Evolutionary conservation across 495 filamentous ascomycete species (phyloP).

Genomic region (Penicillium cosmopolitanum): DNA sequence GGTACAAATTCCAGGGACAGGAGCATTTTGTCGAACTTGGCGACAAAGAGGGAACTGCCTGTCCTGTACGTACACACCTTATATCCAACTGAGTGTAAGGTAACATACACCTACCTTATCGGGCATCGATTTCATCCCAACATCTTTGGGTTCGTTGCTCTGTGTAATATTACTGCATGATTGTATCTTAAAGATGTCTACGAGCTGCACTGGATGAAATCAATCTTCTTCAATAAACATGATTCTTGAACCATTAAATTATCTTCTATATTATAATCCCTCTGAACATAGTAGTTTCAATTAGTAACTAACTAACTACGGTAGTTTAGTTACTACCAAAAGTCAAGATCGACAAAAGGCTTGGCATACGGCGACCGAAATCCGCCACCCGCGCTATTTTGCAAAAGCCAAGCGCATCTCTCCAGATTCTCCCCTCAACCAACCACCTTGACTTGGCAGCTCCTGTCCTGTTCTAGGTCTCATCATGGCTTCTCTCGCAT

Average conservation of each 20-base stretch:
- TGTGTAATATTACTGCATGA: conserved; percentile 18
- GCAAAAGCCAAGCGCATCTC: conserved; percentile 30
- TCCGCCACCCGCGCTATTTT: conserved; percentile 26
- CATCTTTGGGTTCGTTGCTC: neutral
- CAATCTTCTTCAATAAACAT: neutral
- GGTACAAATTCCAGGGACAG: conserved; percentile 54
- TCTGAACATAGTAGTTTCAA: too few relatives aligned
- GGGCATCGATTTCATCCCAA: conserved; percentile 1
- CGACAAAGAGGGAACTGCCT: conserved; percentile 47
- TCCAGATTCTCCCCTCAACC: conserved; percentile 14
- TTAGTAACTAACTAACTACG: too few relatives aligned
- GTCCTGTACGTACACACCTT: conserved; percentile 43
- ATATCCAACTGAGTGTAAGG: conserved; percentile 13
- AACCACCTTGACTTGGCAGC: conserved; percentile 22
- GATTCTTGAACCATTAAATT: neutral
- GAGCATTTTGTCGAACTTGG: conserved; percentile 49
- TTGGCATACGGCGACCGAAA: conserved; percentile 24
- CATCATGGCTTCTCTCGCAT: conserved; percentile 70
- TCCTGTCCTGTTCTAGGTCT: conserved; percentile 20
- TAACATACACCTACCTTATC: neutral
- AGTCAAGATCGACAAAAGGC: conserved; percentile 6
- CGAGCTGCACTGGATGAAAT: neutral
- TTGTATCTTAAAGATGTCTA: neutral
- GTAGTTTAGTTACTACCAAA: too few relatives aligned
- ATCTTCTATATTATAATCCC: neutral